A percentile compares a stretch with the other conserved stretches of the same genome.
These are phyloP conservation scores for Anisogramma anomala DNA, from an alignment of 2,329 filamentous ascomycete species.

Conservation along the genomic window DNA sequence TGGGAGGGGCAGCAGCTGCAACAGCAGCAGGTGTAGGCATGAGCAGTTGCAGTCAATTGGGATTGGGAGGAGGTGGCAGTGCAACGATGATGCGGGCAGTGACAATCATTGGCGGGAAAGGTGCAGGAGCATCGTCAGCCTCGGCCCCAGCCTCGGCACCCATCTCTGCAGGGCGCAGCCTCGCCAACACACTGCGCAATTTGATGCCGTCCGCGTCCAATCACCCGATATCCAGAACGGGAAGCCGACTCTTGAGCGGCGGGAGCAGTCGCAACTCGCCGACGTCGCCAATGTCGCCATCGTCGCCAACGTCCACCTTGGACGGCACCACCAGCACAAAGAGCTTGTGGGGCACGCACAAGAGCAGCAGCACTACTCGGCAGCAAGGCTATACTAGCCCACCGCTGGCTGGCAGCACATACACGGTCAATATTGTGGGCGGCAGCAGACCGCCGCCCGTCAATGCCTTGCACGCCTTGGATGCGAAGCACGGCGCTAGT, in stretches of 20 bases:
- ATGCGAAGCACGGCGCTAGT: no score
- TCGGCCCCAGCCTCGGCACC: background rate
- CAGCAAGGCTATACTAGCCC: background rate
- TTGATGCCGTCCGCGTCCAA: constrained; percentile 26
- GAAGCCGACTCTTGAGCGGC: constrained; percentile 9
- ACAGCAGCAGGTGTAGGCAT: constrained; percentile 8
- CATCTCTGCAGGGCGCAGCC: constrained; percentile 7
- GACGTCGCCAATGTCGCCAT: no score
- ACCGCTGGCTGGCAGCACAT: background rate
- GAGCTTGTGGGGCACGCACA: constrained; percentile 5
- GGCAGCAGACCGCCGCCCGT: no score
- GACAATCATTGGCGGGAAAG: background rate
- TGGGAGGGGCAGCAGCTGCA: background rate
- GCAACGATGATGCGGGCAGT: no score
- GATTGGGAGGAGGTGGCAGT: constrained; percentile 10
- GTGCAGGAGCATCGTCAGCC: background rate
- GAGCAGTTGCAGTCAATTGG: constrained; percentile 19
- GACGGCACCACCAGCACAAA: constrained; percentile 18
- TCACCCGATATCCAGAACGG: no score
- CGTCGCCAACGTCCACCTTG: no score
- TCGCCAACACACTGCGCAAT: constrained; percentile 24
- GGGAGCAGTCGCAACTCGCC: constrained; percentile 12
- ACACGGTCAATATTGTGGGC: no score
- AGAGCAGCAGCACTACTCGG: background rate
- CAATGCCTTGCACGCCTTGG: no score